A percentile compares a stretch with the other conserved stretches of the same genome.
These are phyloP conservation scores for Coniochaeta prunicola DNA, from an alignment of 2,329 filamentous ascomycete species.

Conservation along the genomic window DNA sequence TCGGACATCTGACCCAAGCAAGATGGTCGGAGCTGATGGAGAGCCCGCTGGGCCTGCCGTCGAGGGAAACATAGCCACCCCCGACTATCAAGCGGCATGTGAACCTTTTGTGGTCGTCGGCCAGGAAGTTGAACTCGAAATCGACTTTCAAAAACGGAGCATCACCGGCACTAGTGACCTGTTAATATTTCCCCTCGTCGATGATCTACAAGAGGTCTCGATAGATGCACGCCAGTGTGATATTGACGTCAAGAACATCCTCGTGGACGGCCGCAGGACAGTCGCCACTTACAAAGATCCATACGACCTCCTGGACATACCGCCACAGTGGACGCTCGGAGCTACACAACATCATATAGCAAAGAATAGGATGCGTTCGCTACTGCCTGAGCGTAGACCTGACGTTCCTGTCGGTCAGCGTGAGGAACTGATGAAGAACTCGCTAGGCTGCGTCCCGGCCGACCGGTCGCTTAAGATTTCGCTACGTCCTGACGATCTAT, in stretches of 20 bases:
- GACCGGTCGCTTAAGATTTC: slow-evolving; percentile 42
- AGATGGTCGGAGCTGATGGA: not conserved
- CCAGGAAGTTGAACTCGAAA: slow-evolving; percentile 82
- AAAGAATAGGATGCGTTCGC: slow-evolving; percentile 54
- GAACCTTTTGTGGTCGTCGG: slow-evolving; percentile 55
- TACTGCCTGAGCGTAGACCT: slow-evolving; percentile 42
- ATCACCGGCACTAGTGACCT: slow-evolving; percentile 77
- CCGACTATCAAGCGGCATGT: slow-evolving; percentile 9
- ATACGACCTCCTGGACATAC: slow-evolving; percentile 57
- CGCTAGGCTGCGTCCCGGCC: slow-evolving; percentile 45
- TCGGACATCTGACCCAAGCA: not conserved
- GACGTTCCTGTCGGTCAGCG: slow-evolving; percentile 50
- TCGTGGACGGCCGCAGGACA: slow-evolving; percentile 37
- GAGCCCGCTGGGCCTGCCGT: slow-evolving; percentile 1
- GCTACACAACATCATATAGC: slow-evolving; percentile 70
- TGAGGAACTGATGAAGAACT: slow-evolving; percentile 25
- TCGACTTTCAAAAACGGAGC: slow-evolving; percentile 72
- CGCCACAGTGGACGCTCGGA: slow-evolving; percentile 53
- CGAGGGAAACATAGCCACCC: slow-evolving; percentile 5
- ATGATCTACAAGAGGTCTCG: slow-evolving; percentile 49
- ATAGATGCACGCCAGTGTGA: slow-evolving; percentile 58
- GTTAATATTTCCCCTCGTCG: slow-evolving; percentile 58
- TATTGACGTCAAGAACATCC: slow-evolving; percentile 47
- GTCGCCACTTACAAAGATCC: slow-evolving; percentile 53
- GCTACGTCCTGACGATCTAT: slow-evolving; percentile 28